Percentiles rank a stretch among this genome's conserved stretches.
phyloP scores from a whole-genome alignment of 192 early-diverging fungal species.

The Coemansia guatemalensis region DNA sequence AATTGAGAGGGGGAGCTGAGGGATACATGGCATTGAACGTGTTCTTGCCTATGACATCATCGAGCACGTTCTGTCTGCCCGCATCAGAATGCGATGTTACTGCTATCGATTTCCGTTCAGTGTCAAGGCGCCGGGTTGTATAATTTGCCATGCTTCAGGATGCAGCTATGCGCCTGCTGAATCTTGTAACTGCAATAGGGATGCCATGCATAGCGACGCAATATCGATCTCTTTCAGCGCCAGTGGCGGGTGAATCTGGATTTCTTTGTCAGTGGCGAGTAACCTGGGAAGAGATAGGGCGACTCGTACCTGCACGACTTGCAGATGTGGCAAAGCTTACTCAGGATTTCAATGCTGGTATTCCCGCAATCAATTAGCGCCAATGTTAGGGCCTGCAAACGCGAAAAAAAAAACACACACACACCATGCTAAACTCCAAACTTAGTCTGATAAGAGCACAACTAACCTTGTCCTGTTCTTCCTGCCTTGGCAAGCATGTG shows the following conservation, averaged over 20 bases:
- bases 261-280: not conserved
- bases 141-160: not conserved
- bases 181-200: not conserved
- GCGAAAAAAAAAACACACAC: too few species aligned
- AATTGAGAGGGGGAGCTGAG: not conserved
- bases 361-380: not conserved
- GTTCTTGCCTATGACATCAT: constrained; percentile 7
- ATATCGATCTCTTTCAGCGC: not conserved
- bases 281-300: not conserved
- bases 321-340: not conserved
- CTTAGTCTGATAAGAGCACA: too few species aligned
- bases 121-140: not conserved
- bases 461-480: too few species aligned
- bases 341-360: not conserved
- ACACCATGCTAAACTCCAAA: too few species aligned
- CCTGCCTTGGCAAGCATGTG: too few species aligned
- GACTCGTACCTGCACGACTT: not conserved
- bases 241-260: not conserved
- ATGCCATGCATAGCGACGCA: not conserved
- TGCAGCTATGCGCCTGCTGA: not conserved
- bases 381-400: too few species aligned
- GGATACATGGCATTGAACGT: not conserved
- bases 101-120: not conserved
- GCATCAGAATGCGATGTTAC: not conserved
- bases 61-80: constrained; percentile 1